Conservation (phyloP, 768 basidiomycete species). For the Lactifluus hygrophoroides region DNA sequence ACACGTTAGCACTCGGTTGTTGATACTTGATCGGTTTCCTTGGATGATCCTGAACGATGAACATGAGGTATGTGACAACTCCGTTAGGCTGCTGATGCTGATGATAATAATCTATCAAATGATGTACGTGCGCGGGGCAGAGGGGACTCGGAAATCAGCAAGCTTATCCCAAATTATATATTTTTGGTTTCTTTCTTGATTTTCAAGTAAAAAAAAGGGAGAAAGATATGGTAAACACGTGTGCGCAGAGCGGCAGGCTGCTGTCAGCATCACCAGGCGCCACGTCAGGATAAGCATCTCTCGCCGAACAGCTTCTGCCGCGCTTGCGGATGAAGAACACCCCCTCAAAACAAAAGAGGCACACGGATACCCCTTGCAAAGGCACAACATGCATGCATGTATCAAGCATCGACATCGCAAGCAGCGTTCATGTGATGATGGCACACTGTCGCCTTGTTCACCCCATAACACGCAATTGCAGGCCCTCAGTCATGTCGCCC, state of each 20-base stretch:
- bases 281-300: background rate
- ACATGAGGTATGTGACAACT: background rate
- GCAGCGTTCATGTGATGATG: background rate
- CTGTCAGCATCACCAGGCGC: background rate
- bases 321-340: background rate
- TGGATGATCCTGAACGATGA: background rate
- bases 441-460: background rate
- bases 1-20: background rate
- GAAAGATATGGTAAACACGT: constrained; percentile 4
- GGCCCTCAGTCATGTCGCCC: background rate
- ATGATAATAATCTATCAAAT: background rate
- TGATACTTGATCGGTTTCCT: background rate
- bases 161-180: background rate
- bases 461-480: constrained; percentile 1
- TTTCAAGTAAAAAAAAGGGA: no score
- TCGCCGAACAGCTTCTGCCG: background rate
- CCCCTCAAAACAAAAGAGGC: background rate
- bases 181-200: background rate
- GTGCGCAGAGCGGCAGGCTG: background rate
- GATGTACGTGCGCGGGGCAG: background rate
- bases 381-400: background rate
- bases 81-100: background rate
- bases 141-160: background rate
- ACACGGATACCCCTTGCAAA: background rate
- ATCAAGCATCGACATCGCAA: background rate